Percentiles rank a stretch among this genome's conserved stretches.
Evolutionary conservation across 2,329 filamentous ascomycete species (phyloP).

Genomic region (Fusarium azukiicola): DNA sequence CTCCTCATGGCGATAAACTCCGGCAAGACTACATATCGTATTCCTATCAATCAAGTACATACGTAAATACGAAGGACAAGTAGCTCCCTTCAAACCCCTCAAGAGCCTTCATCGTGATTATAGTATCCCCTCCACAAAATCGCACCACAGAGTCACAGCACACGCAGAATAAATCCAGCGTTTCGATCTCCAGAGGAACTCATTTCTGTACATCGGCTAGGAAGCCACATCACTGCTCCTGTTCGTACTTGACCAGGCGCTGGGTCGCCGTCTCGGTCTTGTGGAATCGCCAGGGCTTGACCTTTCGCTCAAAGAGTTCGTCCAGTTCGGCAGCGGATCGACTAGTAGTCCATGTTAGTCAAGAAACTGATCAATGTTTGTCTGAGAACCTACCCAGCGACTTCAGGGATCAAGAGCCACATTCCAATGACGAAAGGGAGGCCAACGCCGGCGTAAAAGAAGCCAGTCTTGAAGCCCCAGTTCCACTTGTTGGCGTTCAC

Average conservation of each 20-base stretch:
- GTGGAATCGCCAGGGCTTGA: constrained; percentile 34
- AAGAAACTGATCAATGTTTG: no score
- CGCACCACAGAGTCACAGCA: not conserved
- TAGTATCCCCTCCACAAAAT: not conserved
- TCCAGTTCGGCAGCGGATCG: constrained; percentile 37
- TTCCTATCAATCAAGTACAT: no score
- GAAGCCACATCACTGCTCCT: not conserved
- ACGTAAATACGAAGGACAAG: no score
- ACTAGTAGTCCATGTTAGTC: not conserved
- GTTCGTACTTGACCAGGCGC: constrained; percentile 9
- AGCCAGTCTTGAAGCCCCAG: constrained; percentile 19
- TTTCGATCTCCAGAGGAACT: not conserved
- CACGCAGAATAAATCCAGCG: not conserved
- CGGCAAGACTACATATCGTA: no score
- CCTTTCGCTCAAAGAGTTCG: constrained; percentile 51
- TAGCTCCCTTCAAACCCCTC: not conserved
- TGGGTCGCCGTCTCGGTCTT: constrained; percentile 30
- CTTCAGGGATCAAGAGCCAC: constrained; percentile 17
- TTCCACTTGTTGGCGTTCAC: constrained; percentile 10
- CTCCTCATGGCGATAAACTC: no score
- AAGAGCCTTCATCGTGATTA: not conserved
- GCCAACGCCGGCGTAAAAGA: constrained; percentile 13
- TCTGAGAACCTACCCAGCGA: not conserved
- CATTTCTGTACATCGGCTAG: not conserved
- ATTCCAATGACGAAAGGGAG: constrained; percentile 5